phyloP scores from a whole-genome alignment of 1,284 basidiomycete species.

The Bjerkandera adusta region DNA sequence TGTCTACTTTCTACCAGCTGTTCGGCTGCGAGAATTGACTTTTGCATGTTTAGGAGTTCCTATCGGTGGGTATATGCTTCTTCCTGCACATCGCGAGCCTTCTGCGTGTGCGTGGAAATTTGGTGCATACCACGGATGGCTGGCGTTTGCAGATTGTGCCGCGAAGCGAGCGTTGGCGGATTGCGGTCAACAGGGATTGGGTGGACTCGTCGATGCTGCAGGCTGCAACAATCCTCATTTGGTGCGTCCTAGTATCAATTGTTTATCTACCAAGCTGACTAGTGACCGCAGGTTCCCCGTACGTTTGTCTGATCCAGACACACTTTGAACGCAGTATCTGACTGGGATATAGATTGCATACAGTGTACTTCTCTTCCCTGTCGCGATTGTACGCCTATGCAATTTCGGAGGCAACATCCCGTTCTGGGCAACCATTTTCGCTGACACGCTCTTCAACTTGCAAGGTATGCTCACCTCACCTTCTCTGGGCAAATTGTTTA shows the following conservation, averaged over 20 bases:
- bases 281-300: conserved; percentile 20
- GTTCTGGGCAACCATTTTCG: conserved; percentile 30
- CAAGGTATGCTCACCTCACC: conserved; percentile 24
- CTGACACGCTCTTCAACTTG: conserved; percentile 38
- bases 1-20: conserved; percentile 18
- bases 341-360: conserved; percentile 30
- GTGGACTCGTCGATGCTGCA: conserved; percentile 34
- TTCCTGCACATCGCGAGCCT: conserved; percentile 35
- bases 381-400: conserved; percentile 36
- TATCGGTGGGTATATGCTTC: conserved; percentile 33
- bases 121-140: conserved; percentile 27
- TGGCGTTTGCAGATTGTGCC: conserved; percentile 35
- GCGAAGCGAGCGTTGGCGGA: conserved; percentile 33
- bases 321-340: not conserved
- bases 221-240: conserved; percentile 34
- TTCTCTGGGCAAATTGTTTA: not conserved
- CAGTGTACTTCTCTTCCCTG: conserved; percentile 34
- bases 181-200: conserved; percentile 34
- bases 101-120: conserved; percentile 40
- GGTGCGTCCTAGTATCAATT: too few species aligned
- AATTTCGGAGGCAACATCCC: conserved; percentile 32
- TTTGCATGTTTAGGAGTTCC: conserved; percentile 30
- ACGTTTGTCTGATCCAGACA: not conserved
- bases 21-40: not conserved
- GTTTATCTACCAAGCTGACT: not conserved